Base-by-base conservation (phyloP, 169 alveolate genomes). In the Plasmodium chabaudi region DNA sequence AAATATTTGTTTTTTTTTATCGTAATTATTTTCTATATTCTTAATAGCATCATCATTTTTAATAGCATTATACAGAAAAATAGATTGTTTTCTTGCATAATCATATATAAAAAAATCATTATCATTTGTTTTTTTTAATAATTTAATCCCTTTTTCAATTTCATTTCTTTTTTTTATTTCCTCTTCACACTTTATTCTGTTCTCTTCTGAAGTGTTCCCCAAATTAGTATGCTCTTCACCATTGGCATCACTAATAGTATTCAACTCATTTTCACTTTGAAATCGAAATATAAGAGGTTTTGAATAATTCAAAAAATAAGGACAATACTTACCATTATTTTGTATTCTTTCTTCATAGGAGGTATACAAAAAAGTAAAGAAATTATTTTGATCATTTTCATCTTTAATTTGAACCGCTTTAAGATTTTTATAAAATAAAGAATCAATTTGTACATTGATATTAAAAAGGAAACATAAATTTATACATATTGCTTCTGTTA, bases 201-300 rank as follows among this genome's bases (percentile, higher is more conserved):
- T 5, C 7, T 49, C 59, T 2, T 49, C 59, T n/a, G 13, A 13
- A 13, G 17, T n/a, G 7, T 49, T n/a, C 0, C 17, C 13, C 59
- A 49, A n/a, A 13, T 49, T 49, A n/a, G 13, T 49, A 10, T 49
- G 21, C 59, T 1, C 17, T 0, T 51, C 59, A 13, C 0, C 23
- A 12, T 51, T 5, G n/a, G 59, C 59, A 2, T 51, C 13, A 13
- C 9, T 15, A 13, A 13, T 15, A 15, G 3, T 51, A 12, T 51
- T 12, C 19, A 51, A 12, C 6, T 51, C 59, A 15, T 51, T 51
- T 51, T 51, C 59, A 15, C 59, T 51, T 59, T 72, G 71, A 57
- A 77, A 77, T 2, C 69, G 68, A 42, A 77, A 77, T 7, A 77
- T 57, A 44, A 77, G 65, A 1, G 88, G 88, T 27, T 77, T 77